Percentiles rank a stretch among this genome's conserved stretches.
phyloP scores from a whole-genome alignment of 345 rosid genomes.

The Pugionium cornutum region DNA sequence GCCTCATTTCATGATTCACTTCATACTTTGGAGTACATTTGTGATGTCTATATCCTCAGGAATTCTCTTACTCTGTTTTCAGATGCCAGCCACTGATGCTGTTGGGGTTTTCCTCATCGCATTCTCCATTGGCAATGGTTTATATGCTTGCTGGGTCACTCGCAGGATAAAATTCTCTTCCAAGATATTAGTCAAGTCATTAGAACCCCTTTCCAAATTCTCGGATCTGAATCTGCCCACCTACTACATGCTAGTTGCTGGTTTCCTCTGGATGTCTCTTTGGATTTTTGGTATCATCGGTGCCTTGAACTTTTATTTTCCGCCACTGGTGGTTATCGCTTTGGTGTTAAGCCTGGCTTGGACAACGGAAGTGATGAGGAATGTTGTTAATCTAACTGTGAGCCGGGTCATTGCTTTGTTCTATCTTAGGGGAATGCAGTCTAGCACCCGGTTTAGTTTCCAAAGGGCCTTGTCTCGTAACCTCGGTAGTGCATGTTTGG shows the following conservation, averaged over 20 bases:
- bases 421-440: conserved; percentile 90
- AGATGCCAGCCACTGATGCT: conserved; percentile 77
- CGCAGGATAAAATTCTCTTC: conserved; percentile 63
- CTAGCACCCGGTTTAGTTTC: conserved; percentile 79
- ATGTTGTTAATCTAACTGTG: conserved; percentile 79
- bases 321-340: conserved; percentile 57
- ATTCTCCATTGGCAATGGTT: conserved; percentile 80
- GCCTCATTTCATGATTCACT: conserved; percentile 85
- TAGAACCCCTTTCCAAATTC: conserved; percentile 75
- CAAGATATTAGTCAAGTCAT: conserved; percentile 59
- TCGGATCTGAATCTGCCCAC: conserved; percentile 73
- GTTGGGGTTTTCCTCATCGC: conserved; percentile 75
- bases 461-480: conserved; percentile 80
- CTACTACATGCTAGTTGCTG: conserved; percentile 77
- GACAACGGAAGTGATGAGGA: conserved; percentile 96
- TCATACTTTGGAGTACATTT: conserved; percentile 82
- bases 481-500: conserved; percentile 96
- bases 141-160: conserved; percentile 90
- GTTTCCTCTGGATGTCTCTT: conserved; percentile 95
- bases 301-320: conserved; percentile 66
- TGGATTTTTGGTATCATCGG: conserved; percentile 93
- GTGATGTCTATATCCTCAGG: conserved; percentile 77
- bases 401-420: conserved; percentile 73
- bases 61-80: conserved; percentile 89
- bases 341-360: conserved; percentile 65